Conservation (phyloP, 1,139 yeast genomes). For the Nakaseomyces uthaithaninus region DNA sequence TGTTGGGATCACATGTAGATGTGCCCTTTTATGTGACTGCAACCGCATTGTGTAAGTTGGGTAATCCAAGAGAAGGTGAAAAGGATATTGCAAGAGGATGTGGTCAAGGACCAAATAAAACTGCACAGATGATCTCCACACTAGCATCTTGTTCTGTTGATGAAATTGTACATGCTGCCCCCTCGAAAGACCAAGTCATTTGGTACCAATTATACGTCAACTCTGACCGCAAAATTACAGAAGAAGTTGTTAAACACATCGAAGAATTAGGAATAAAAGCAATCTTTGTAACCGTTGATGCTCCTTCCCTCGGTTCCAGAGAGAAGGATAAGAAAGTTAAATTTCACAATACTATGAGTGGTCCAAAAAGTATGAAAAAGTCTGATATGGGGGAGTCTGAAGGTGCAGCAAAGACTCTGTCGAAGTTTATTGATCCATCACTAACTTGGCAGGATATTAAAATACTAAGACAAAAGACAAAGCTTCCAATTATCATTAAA, state of each 20-base stretch:
- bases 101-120: conserved; percentile 51
- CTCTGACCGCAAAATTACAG: conserved; percentile 55
- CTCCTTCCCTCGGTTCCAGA: conserved; percentile 90
- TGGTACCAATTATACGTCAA: conserved; percentile 92
- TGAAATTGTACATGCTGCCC: conserved; percentile 57
- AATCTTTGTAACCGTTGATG: conserved; percentile 82
- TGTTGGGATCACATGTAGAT: conserved; percentile 43
- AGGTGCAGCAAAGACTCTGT: conserved; percentile 84
- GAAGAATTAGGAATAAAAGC: conserved; percentile 72
- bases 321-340: conserved; percentile 55
- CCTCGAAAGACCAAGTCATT: conserved; percentile 42
- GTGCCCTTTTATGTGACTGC: conserved; percentile 76
- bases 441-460: conserved; percentile 46
- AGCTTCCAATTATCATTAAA: conserved; percentile 48
- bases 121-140: conserved; percentile 76
- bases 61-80: conserved; percentile 72
- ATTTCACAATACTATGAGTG: conserved; percentile 41
- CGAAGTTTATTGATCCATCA: conserved; percentile 77
- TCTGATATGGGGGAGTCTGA: conserved; percentile 45
- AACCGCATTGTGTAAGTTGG: conserved; percentile 73
- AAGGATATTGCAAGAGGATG: conserved; percentile 67
- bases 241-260: conserved; percentile 57
- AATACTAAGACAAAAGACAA: conserved; percentile 36
- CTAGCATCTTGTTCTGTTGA: conserved; percentile 68
- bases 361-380: conserved; percentile 27